Conservation (phyloP, 352 stramenopile species). For the Plasmopara muralis region DNA sequence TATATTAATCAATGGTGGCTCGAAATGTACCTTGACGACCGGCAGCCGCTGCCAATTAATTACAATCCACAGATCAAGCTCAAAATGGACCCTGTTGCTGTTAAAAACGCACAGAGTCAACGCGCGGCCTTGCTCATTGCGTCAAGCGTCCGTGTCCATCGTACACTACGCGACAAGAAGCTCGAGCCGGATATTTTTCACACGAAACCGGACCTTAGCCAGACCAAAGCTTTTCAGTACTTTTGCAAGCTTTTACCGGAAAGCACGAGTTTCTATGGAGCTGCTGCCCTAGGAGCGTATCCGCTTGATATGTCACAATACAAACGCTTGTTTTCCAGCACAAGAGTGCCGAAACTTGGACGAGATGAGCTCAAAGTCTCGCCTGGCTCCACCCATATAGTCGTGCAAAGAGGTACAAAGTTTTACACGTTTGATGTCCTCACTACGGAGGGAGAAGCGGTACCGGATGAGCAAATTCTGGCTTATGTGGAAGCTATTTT, state of each 20-base stretch:
- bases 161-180: slow-evolving; percentile 70
- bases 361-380: slow-evolving; percentile 71
- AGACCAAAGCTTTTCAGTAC: slow-evolving; percentile 75
- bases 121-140: slow-evolving; percentile 80
- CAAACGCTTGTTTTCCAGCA: slow-evolving; percentile 84
- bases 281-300: slow-evolving; percentile 77
- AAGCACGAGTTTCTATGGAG: slow-evolving; percentile 82
- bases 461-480: slow-evolving; percentile 77
- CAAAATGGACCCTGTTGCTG: slow-evolving; percentile 69
- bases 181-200: slow-evolving; percentile 87
- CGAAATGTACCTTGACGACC: slow-evolving; percentile 88
- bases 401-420: slow-evolving; percentile 80
- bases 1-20: slow-evolving; percentile 92
- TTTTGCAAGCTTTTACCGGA: slow-evolving; percentile 81
- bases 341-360: slow-evolving; percentile 52
- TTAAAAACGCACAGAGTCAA: slow-evolving; percentile 82
- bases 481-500: slow-evolving; percentile 82
- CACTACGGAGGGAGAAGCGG: slow-evolving; percentile 41
- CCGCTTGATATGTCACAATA: slow-evolving; percentile 91
- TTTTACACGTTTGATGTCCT: slow-evolving; percentile 87
- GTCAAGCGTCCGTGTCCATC: slow-evolving; percentile 77
- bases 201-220: slow-evolving; percentile 74
- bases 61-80: slow-evolving; percentile 90
- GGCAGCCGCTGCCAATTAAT: slow-evolving; percentile 83
- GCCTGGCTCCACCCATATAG: slow-evolving; percentile 60